Base-by-base conservation (phyloP, 176 grass and related monocot species). In the Oryza nivara region DNA sequence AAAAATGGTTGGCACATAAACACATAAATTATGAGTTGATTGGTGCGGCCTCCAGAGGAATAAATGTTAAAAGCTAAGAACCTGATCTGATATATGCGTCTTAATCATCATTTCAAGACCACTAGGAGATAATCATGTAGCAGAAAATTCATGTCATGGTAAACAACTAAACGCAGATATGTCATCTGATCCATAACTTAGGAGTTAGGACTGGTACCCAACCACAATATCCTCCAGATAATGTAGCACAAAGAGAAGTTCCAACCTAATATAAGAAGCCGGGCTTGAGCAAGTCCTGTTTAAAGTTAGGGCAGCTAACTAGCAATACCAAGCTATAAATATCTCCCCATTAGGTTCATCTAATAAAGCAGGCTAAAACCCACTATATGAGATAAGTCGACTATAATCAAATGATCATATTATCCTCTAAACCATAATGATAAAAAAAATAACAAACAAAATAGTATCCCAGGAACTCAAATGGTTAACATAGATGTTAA, bases 81-180 rank as follows among this genome's bases (percentile, higher is more conserved):
- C 58, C 54, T 46, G 38, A 38, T 60, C 30, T 15, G 34, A 70
- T 28, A 20, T 52, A 63, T 3, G 3, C 25, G 76, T 65, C 11
- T 85, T 68, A 14, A 85, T 16, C 26, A 81, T 61, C 49, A 81
- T 61, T 80, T 40, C 11, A 63, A 80, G 81, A 35, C 70, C 51
- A 75, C 15, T 44, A 73, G 30, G 47, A 68, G 45, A 79, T 54
- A 44, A 84, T n/a, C 49, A 76, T 10, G 68, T 74, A 75, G 6
- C 48, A 73, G 38, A 47, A 73, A 72, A 13, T 35, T 48, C 15
- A 8, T 66, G 47, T 32, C 65, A 78, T 78, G 52, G 17, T 78
- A 67, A 36, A 75, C 41, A 17, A 43, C 32, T 88, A 67, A 35
- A 75, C 49, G 19, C 32, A 63, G 38, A 20, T 48, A 45, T 51